These are phyloP conservation scores for Petunia axillaris DNA, from an alignment of 257 asterid genomes.

Conservation along the genomic window DNA sequence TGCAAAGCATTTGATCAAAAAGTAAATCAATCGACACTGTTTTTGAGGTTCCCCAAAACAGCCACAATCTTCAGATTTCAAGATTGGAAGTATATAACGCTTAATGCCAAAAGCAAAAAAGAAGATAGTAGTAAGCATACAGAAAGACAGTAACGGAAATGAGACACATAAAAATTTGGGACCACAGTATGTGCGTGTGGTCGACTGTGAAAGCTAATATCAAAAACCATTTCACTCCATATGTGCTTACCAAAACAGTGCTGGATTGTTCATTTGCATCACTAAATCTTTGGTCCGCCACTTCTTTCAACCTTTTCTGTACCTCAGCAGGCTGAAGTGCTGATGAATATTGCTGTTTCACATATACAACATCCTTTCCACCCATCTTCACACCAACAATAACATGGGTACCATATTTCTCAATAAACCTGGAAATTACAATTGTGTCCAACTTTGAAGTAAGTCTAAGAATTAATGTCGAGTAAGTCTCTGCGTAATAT, in stretches of 20 bases:
- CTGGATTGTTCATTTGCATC: conserved; percentile 59
- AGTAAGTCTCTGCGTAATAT: background rate
- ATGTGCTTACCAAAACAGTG: conserved; percentile 43
- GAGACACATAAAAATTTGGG: background rate
- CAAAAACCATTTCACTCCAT: conserved; percentile 57
- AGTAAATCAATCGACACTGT: too few relatives aligned
- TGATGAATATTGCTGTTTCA: conserved; percentile 92
- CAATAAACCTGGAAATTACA: conserved; percentile 67
- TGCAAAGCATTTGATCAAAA: too few relatives aligned
- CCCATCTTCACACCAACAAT: conserved; percentile 96
- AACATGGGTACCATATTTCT: conserved; percentile 86
- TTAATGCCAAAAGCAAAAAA: too few relatives aligned
- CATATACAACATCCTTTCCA: conserved; percentile 86
- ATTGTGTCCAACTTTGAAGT: background rate
- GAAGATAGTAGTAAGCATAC: too few relatives aligned
- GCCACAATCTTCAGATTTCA: too few relatives aligned
- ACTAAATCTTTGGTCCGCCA: conserved; percentile 81
- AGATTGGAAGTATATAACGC: too few relatives aligned
- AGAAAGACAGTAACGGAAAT: background rate
- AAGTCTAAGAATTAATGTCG: background rate
- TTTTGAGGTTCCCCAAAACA: too few relatives aligned
- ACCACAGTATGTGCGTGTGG: background rate
- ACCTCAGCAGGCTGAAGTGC: conserved; percentile 79
- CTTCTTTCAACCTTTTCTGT: conserved; percentile 68
- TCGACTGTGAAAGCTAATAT: background rate